Base-by-base conservation (phyloP, 2,329 filamentous ascomycete species). In the Alternaria triticina region DNA sequence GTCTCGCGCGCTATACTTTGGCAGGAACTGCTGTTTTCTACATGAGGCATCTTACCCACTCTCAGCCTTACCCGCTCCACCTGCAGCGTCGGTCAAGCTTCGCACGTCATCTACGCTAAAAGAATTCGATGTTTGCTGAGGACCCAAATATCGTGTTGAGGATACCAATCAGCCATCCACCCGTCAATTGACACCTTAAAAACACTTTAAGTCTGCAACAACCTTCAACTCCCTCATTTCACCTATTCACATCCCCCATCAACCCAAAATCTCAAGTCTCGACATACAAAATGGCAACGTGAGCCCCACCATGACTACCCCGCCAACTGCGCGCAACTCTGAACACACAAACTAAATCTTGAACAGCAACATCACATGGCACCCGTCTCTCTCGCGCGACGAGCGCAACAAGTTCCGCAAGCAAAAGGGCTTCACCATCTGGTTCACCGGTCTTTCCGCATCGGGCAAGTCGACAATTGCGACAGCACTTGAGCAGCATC, bases 401-500 rank as follows among this genome's bases (percentile, higher is more conserved):
- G 92, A 96, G 87, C 91, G 92, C 81, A 90, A 88, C 82, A 79
- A 86, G 70, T 83, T 88, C 72, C 92, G 93, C 82, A 89, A 90
- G 81, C 96, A 99, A 83, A 88, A 89, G 71, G 96, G 96, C 79
- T 91, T 96, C 80, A 99, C 96, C 61, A 90, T 99, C 83, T 99
- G 96, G 96, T 92, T 99, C 79, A 99, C 96, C 1, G 96, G 96
- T 58, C 92, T 99, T 69, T 97, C 93, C 40, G 96, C 95, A 55
- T 97, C 93, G 0, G 96, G 96, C 78, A 99, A 99, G 84, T 97
- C 95, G 56, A 99, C 96, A 62, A 93, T 99, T 67, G 96, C 96
- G 59, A 97, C 93, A 3, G 96, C 96, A 15, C 91, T 99, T 44
- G 96, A 99, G 86, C 95, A 97, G 85, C 94, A 97, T 82, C 90